A percentile compares a stretch with the other conserved stretches of the same genome.
These are phyloP conservation scores for Lanmaoa pseudosensibilis DNA, from an alignment of 768 basidiomycete species.

Conservation along the genomic window DNA sequence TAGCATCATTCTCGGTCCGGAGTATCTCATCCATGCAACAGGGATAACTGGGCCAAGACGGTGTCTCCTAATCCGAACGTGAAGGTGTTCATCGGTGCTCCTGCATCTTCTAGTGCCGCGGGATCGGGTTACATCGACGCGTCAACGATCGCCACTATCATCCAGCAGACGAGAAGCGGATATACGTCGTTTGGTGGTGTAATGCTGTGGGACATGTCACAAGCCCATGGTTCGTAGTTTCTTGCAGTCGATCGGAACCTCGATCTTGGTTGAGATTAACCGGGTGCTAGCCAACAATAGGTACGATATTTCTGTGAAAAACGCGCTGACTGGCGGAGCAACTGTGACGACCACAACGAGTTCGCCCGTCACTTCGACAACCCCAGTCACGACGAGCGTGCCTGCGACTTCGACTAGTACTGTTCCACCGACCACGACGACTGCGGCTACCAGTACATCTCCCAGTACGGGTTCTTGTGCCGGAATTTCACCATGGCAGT, in stretches of 20 bases:
- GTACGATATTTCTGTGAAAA: conserved; percentile 62
- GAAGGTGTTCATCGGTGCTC: conserved; percentile 51
- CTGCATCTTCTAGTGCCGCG: conserved; percentile 43
- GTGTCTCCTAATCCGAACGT: conserved; percentile 46
- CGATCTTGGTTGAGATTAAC: neutral
- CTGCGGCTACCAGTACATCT: conserved; percentile 7
- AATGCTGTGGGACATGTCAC: conserved; percentile 46
- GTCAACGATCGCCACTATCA: conserved; percentile 36
- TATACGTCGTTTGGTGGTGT: conserved; percentile 50
- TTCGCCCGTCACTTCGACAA: conserved; percentile 21
- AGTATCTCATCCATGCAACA: conserved; percentile 18
- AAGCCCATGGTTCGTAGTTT: conserved; percentile 40
- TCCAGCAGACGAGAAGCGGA: conserved; percentile 33
- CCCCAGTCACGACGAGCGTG: neutral
- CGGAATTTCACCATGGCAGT: conserved; percentile 44
- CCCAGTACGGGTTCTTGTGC: conserved; percentile 36
- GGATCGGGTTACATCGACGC: conserved; percentile 45
- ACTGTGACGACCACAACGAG: neutral
- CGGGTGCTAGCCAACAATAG: conserved; percentile 48
- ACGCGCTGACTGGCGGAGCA: conserved; percentile 43
- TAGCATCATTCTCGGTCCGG: neutral
- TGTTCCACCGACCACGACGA: conserved; percentile 7
- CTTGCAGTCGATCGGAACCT: neutral
- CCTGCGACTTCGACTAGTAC: neutral
- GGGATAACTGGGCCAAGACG: conserved; percentile 50